Evolutionary conservation across 176 grass and related monocot species (phyloP).

Genomic region (Rhipidocladum racemiflorum): DNA sequence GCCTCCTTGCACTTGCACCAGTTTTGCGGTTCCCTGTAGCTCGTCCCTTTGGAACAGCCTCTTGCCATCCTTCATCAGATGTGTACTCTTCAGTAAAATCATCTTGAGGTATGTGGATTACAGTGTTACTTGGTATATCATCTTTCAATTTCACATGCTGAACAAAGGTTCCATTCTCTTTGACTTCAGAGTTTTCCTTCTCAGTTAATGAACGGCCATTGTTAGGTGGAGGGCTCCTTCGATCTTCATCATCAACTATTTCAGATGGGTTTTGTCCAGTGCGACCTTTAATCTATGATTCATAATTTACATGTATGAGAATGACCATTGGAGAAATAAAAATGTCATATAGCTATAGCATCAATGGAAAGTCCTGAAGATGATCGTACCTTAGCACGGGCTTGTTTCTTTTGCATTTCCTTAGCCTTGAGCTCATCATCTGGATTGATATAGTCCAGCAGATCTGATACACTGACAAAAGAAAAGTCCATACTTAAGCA

Average conservation of each 20-base stretch:
- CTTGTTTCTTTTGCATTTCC: constrained; percentile 95
- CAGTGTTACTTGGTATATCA: constrained; percentile 44
- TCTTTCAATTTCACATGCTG: constrained; percentile 58
- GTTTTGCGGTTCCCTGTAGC: constrained; percentile 54
- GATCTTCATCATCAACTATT: constrained; percentile 61
- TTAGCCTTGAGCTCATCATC: constrained; percentile 88
- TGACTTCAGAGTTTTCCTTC: constrained; percentile 56
- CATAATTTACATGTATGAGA: constrained; percentile 30
- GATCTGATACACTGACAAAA: constrained; percentile 87
- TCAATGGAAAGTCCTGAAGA: constrained; percentile 18
- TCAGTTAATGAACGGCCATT: constrained; percentile 38
- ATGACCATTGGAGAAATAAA: constrained; percentile 30
- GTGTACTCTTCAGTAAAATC: constrained; percentile 58
- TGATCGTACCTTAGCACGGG: constrained; percentile 76
- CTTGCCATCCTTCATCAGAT: constrained; percentile 94
- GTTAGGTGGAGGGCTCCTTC: constrained; percentile 49
- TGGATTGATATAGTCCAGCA: constrained; percentile 97
- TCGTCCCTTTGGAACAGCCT: constrained; percentile 78
- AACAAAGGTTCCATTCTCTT: constrained; percentile 55
- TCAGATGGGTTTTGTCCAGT: constrained; percentile 66
- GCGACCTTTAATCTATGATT: constrained; percentile 73
- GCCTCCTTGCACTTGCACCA: constrained; percentile 60
- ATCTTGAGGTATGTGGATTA: constrained; percentile 46
- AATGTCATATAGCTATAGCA: constrained; percentile 7
- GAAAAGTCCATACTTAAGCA: constrained; percentile 24